Base-by-base conservation (phyloP, 495 filamentous ascomycete species). In the Apodospora peruviana region DNA sequence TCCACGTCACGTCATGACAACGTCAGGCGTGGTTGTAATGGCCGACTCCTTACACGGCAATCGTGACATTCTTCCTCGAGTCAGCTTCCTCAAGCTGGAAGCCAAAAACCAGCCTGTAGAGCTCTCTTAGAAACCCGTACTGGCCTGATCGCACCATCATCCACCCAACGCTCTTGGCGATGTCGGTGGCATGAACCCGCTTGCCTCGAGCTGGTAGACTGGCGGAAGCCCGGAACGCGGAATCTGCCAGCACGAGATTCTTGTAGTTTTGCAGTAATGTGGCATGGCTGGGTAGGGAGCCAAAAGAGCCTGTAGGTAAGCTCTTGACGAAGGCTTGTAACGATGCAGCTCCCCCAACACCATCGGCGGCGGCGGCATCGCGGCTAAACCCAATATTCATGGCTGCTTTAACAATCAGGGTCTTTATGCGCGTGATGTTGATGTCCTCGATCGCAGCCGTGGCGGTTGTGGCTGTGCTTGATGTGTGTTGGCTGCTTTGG, bases 21-120 rank as follows among this genome's bases (percentile, higher is more conserved):
- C n/a, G n/a, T n/a, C n/a, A n/a, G n/a, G n/a, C n/a, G n/a, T n/a
- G n/a, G n/a, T n/a, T n/a, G n/a, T n/a, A n/a, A n/a, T n/a, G n/a
- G n/a, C n/a, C n/a, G n/a, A n/a, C n/a, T 14, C 10, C 14, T 24
- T 20, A 76, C 7, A 76, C 60, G 0, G 61, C 60, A 43, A 85
- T 76, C 7, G 65, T 69, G 2, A 76, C 65, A 23, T 70, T 71
- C 55, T 78, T 78, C 39, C 77, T 67, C 16, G 64, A 58, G 41
- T 81, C 80, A 1, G 80, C 83, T 52, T 93, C 90, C 51, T 94
- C 87, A 21, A 85, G 58, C 47, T 84, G 80, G 60, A 88, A 88
- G 0, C 90, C 88, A 67, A 91, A 90, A 2, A 95, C 88, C n/a
- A 90, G 70, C 40, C 81, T 76, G 68, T 84, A 95, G 9, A 96